phyloP scores from a whole-genome alignment of 805 yeast genomes.

The Brettanomyces bruxellensis region DNA sequence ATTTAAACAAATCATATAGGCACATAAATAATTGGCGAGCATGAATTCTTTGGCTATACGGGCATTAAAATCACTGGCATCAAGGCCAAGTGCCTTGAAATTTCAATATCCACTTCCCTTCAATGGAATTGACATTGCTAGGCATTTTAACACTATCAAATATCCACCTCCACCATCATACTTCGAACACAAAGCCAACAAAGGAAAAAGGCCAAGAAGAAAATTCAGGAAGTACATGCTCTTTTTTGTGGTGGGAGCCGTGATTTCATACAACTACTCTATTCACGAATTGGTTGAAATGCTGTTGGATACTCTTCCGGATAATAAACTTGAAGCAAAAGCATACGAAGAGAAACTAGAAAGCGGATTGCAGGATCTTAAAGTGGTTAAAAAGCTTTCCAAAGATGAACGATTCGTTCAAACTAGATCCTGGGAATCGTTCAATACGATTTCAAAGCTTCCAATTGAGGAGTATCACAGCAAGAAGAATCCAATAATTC shows the following conservation, averaged over 20 bases:
- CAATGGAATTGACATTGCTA: not conserved
- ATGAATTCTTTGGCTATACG: too few species aligned
- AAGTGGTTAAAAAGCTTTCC: slow-evolving; percentile 40
- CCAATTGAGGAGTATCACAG: slow-evolving; percentile 24
- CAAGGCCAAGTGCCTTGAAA: too few species aligned
- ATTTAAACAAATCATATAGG: too few species aligned
- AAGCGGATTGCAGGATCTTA: slow-evolving; percentile 36
- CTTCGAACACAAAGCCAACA: slow-evolving; percentile 4
- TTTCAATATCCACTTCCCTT: too few species aligned
- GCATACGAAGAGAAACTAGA: slow-evolving; percentile 30
- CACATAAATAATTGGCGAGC: too few species aligned
- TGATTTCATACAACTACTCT: slow-evolving; percentile 19
- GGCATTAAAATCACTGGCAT: too few species aligned
- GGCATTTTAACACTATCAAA: slow-evolving; percentile 5
- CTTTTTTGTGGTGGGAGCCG: slow-evolving; percentile 18
- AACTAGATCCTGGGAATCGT: slow-evolving; percentile 32
- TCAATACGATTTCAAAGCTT: slow-evolving; percentile 32
- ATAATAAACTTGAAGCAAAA: slow-evolving; percentile 14
- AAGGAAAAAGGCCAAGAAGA: not conserved
- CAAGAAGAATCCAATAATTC: slow-evolving; percentile 4
- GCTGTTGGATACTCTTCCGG: slow-evolving; percentile 13
- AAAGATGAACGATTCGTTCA: slow-evolving; percentile 28
- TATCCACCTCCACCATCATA: slow-evolving; percentile 13
- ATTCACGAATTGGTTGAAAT: slow-evolving; percentile 19
- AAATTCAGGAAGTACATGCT: slow-evolving; percentile 7